A percentile compares a stretch with the other conserved stretches of the same genome.
Conservation (phyloP, 352 stramenopile genomes). For the Phytopythium chamaehyphon region DNA sequence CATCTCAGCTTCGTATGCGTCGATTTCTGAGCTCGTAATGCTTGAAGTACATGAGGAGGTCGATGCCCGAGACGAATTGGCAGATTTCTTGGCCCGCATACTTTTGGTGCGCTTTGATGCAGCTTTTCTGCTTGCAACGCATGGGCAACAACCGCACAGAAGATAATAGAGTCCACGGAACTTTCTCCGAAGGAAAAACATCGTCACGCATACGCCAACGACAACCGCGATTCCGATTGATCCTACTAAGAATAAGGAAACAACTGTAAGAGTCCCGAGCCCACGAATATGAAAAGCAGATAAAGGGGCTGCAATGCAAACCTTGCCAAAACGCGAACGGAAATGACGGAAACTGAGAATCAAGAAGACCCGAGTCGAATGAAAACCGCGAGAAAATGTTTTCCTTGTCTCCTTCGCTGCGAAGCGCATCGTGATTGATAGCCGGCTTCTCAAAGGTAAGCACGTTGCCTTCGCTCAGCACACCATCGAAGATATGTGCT, state of each 20-base stretch:
- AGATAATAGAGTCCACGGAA: slow-evolving; percentile 15
- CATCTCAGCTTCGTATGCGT: slow-evolving; percentile 2
- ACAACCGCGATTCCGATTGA: slow-evolving; percentile 43
- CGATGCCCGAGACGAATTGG: neutral
- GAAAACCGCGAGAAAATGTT: slow-evolving; percentile 28
- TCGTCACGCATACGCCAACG: slow-evolving; percentile 39
- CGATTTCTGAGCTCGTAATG: slow-evolving; percentile 12
- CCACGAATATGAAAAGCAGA: neutral
- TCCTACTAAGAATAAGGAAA: slow-evolving; percentile 22
- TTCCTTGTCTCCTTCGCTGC: slow-evolving; percentile 20
- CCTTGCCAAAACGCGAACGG: slow-evolving; percentile 52
- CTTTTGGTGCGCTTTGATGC: slow-evolving; percentile 8
- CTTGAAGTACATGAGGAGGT: slow-evolving; percentile 15
- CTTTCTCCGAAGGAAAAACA: slow-evolving; percentile 51
- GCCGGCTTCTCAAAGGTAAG: slow-evolving; percentile 16
- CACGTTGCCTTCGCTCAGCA: slow-evolving; percentile 34
- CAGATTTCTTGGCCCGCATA: slow-evolving; percentile 8
- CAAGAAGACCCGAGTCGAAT: slow-evolving; percentile 16
- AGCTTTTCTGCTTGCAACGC: neutral
- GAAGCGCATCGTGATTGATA: slow-evolving; percentile 21
- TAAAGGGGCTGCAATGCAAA: slow-evolving; percentile 21
- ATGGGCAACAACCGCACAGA: slow-evolving; percentile 2
- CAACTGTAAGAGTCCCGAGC: neutral
- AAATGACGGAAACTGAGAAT: slow-evolving; percentile 32
- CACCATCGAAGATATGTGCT: slow-evolving; percentile 45